phyloP scores from a whole-genome alignment of 371 early-diverging fungal genomes.

The Rhizopus sp. region DNA sequence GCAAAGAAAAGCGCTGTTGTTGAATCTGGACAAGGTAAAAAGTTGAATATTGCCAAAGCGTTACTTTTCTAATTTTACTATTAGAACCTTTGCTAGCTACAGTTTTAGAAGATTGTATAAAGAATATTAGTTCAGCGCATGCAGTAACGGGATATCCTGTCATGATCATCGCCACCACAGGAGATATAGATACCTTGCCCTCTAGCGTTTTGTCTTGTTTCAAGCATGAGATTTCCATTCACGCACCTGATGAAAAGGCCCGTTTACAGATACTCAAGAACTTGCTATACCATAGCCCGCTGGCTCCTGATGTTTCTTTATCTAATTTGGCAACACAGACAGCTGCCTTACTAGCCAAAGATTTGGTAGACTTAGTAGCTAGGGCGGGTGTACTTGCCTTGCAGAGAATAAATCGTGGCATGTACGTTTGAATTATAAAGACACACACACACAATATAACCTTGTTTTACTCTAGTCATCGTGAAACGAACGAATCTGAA shows the following conservation, averaged over 20 bases:
- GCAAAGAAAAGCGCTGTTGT: conserved; percentile 68
- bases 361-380: conserved; percentile 76
- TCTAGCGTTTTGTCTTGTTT: conserved; percentile 72
- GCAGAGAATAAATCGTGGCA: conserved; percentile 59
- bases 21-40: conserved; percentile 68
- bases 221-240: conserved; percentile 72
- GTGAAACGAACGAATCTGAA: conserved; percentile 10
- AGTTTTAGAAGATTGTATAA: conserved; percentile 68
- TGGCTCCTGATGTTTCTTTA: conserved; percentile 79
- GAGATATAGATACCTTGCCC: conserved; percentile 75
- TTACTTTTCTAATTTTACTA: too few species aligned
- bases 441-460: neutral
- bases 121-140: conserved; percentile 55
- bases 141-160: conserved; percentile 68
- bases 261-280: conserved; percentile 65
- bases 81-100: conserved; percentile 65
- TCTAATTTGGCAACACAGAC: conserved; percentile 84
- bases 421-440: conserved; percentile 39
- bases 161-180: conserved; percentile 77
- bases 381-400: conserved; percentile 73
- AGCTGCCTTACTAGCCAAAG: conserved; percentile 87
- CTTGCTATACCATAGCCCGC: conserved; percentile 50
- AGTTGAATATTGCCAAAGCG: neutral
- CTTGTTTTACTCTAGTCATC: conserved; percentile 11
- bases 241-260: conserved; percentile 74